Conservation (phyloP, 1,284 basidiomycete species). For the Waitea zeae region DNA sequence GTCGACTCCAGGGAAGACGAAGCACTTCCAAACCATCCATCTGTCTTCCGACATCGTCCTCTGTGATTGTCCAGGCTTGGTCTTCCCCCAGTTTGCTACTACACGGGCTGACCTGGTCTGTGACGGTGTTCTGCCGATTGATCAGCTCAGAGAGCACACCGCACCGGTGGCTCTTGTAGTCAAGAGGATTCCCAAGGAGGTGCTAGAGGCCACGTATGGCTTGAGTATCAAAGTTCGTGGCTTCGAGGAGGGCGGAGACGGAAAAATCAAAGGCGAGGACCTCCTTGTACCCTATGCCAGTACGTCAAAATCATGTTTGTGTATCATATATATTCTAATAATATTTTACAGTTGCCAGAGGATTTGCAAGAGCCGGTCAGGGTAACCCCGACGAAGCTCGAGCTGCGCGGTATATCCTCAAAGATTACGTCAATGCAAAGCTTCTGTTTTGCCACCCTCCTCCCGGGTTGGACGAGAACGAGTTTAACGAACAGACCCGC, state of each 20-base stretch:
- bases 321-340: too few relatives aligned
- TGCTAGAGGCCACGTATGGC: constrained; percentile 87
- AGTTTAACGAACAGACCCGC: constrained; percentile 69
- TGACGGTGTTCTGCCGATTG: constrained; percentile 94
- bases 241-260: constrained; percentile 78
- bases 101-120: constrained; percentile 93
- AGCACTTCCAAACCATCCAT: constrained; percentile 97
- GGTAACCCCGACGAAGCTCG: constrained; percentile 96
- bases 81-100: constrained; percentile 96
- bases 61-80: constrained; percentile 98
- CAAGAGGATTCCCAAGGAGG: constrained; percentile 65
- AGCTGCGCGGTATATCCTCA: constrained; percentile 84
- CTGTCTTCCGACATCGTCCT: constrained; percentile 77
- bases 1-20: constrained; percentile 95
- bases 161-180: constrained; percentile 75
- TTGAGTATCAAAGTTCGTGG: constrained; percentile 55
- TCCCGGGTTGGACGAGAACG: constrained; percentile 45
- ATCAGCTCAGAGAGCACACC: constrained; percentile 92
- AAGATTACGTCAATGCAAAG: constrained; percentile 95
- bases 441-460: constrained; percentile 86
- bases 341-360: constrained; percentile 60
- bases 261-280: constrained; percentile 65
- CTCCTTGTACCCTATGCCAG: constrained; percentile 83
- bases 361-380: constrained; percentile 85
- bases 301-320: too few relatives aligned